Evolutionary conservation across 495 filamentous ascomycete genomes (phyloP).

Genomic region (Podospora sp.): DNA sequence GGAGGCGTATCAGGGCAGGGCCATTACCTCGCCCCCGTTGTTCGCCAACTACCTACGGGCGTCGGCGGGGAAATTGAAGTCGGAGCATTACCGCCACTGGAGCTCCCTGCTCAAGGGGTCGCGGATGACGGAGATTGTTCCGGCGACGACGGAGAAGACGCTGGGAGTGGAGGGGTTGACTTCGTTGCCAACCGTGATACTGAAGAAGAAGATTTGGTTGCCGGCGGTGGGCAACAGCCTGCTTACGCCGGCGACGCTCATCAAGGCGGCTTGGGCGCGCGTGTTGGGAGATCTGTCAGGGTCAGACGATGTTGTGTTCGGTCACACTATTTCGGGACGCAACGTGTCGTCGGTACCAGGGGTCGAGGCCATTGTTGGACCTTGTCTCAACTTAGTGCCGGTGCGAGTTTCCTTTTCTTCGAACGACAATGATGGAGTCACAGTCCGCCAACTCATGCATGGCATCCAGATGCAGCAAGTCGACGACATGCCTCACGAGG

Average conservation of each 20-base stretch:
- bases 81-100: constrained; percentile 55
- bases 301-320: constrained; percentile 56
- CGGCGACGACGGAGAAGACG: constrained; percentile 17
- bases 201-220: constrained; percentile 25
- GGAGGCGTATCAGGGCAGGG: constrained; percentile 54
- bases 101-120: constrained; percentile 51
- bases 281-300: constrained; percentile 51
- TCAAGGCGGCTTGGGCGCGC: constrained; percentile 61
- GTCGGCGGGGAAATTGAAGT: constrained; percentile 43
- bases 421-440: not conserved
- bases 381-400: constrained; percentile 62
- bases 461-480: constrained; percentile 63
- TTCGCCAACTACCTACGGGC: constrained; percentile 61
- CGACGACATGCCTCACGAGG: constrained; percentile 42
- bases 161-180: constrained; percentile 2
- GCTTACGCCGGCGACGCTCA: constrained; percentile 53
- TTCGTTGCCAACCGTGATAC: not conserved
- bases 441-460: constrained; percentile 50
- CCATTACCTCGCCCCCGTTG: constrained; percentile 45
- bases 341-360: constrained; percentile 55
- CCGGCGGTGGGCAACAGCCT: constrained; percentile 34
- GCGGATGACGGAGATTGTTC: constrained; percentile 42
- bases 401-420: constrained; percentile 54
- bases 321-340: constrained; percentile 57
- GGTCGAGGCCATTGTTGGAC: constrained; percentile 50